Conservation (phyloP, 2,329 filamentous ascomycete species). For the Orbilia ellipsospora region DNA sequence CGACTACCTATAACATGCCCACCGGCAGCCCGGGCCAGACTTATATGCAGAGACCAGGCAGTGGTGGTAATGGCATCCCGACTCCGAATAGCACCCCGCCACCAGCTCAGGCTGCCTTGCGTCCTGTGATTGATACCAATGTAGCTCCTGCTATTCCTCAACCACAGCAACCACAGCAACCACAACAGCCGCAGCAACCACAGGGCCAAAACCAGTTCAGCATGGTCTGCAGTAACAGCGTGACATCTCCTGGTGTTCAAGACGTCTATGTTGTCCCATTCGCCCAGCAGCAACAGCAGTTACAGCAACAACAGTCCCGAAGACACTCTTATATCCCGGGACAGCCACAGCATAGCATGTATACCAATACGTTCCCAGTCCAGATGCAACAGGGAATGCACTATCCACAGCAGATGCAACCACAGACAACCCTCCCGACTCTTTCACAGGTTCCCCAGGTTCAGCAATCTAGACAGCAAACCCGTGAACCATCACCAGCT, state of each 20-base stretch:
- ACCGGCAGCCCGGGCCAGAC: slow-evolving; percentile 43
- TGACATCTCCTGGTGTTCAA: slow-evolving; percentile 53
- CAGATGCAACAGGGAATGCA: slow-evolving; percentile 38
- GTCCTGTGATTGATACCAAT: slow-evolving; percentile 48
- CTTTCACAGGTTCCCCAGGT: slow-evolving; percentile 37
- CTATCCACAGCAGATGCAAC: slow-evolving; percentile 31
- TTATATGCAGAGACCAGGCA: slow-evolving; percentile 46
- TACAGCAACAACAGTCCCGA: slow-evolving; percentile 19
- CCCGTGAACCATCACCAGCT: slow-evolving; percentile 49
- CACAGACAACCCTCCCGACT: slow-evolving; percentile 9
- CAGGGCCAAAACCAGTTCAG: slow-evolving; percentile 33
- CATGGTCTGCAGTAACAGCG: slow-evolving; percentile 53
- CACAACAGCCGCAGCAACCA: slow-evolving; percentile 13
- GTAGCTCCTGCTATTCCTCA: slow-evolving; percentile 35
- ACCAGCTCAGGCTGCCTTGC: slow-evolving; percentile 29
- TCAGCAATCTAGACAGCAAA: slow-evolving; percentile 28
- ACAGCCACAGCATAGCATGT: slow-evolving; percentile 38
- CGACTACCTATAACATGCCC: slow-evolving; percentile 20
- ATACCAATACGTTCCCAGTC: slow-evolving; percentile 40
- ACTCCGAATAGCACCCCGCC: slow-evolving; percentile 53
- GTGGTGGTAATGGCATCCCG: slow-evolving; percentile 47
- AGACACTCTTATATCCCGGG: slow-evolving; percentile 50
- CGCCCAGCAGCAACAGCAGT: slow-evolving; percentile 40
- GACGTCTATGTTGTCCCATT: slow-evolving; percentile 53
- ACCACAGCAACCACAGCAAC: neutral